Percentiles rank a stretch among this genome's conserved stretches.
These are phyloP conservation scores for Chaetomium fimeti DNA, from an alignment of 495 filamentous ascomycete genomes.

Conservation along the genomic window DNA sequence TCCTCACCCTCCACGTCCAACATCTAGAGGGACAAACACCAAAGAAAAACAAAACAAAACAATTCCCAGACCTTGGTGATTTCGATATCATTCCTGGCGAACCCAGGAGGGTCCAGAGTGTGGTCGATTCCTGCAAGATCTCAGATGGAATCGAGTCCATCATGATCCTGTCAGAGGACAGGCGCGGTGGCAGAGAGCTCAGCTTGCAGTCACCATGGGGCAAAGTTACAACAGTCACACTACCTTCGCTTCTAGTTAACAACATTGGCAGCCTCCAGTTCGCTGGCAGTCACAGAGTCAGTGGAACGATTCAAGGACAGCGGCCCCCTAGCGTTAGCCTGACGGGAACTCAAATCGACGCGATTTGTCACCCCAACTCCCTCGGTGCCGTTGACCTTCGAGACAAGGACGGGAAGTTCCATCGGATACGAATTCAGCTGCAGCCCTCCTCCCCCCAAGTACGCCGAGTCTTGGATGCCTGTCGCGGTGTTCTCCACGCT, in stretches of 20 bases:
- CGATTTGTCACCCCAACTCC: constrained; percentile 45
- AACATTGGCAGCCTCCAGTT: constrained; percentile 43
- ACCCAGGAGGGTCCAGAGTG: constrained; percentile 53
- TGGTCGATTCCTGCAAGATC: constrained; percentile 73
- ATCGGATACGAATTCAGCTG: constrained; percentile 65
- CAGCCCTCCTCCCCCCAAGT: constrained; percentile 63
- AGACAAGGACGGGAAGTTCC: constrained; percentile 58
- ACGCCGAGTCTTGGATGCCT: constrained; percentile 56
- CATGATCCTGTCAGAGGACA: constrained; percentile 64
- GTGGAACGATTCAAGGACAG: constrained; percentile 13
- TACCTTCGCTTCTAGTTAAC: constrained; percentile 46
- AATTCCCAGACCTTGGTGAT: background rate
- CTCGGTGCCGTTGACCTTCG: constrained; percentile 63
- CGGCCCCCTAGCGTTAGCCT: constrained; percentile 24
- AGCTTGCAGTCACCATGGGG: constrained; percentile 77
- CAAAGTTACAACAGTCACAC: constrained; percentile 53
- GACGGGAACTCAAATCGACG: constrained; percentile 40
- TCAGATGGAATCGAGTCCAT: constrained; percentile 67
- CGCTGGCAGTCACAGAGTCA: constrained; percentile 33
- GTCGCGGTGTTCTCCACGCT: constrained; percentile 60
- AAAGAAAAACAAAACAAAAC: constrained; percentile 28
- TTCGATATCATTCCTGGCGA: constrained; percentile 43
- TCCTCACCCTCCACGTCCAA: constrained; percentile 60
- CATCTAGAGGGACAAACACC: constrained; percentile 26
- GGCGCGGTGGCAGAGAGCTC: constrained; percentile 60